Evolutionary conservation across 495 filamentous ascomycete species (phyloP), one percentile per base, ranked within the genome.

Genomic region (Podospora pseudoanserina): DNA sequence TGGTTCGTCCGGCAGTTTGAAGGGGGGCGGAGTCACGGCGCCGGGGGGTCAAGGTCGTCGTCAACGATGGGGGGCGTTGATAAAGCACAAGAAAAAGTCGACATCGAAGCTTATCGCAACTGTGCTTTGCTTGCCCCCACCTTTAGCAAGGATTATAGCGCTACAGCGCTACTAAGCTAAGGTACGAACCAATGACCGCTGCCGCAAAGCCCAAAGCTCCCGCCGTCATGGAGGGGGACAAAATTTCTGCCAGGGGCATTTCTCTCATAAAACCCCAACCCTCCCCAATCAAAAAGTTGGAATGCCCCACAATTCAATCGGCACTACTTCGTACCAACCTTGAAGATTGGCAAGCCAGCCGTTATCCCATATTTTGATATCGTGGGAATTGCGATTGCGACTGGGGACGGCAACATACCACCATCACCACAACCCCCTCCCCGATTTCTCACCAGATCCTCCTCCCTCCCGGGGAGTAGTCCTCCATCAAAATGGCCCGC

Each of bases 401-500:
- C 30, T 32, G 18, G 71, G 67, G 26, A 61, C 30, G 59, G 13
- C 9, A 49, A 18, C 5, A 23, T 23, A 49, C 39, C 39, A 49
- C 39, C 39, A 49, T 11, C 39, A 19, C 27, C 59, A 28, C 26
- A 5, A 32, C 1, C 30, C 30, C 59, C 30, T 61, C 59, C 30
- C 59, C 59, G 0, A n/a, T 19, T 61, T 49, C 39, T 16, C 27
- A 9, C 59, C 27, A 60, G 39, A 27, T n/a, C 19, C 19, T 23
- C 26, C 39, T 49, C 39, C 39, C 39, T 49, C 2, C 39, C 39
- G 39, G 39, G 39, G 39, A 49, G 39, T 11, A 5, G 6, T 6
- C 5, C 34, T 6, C 34, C 5, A 49, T 11, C 39, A 49, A 58
- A 58, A 74, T 76, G 72, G 74, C 20, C 68, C 68, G 69, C 56